Percentiles rank a stretch among this genome's conserved stretches.
Conservation (phyloP, 2,329 filamentous ascomycete species). For the Stagonosporopsis rhizophila region DNA sequence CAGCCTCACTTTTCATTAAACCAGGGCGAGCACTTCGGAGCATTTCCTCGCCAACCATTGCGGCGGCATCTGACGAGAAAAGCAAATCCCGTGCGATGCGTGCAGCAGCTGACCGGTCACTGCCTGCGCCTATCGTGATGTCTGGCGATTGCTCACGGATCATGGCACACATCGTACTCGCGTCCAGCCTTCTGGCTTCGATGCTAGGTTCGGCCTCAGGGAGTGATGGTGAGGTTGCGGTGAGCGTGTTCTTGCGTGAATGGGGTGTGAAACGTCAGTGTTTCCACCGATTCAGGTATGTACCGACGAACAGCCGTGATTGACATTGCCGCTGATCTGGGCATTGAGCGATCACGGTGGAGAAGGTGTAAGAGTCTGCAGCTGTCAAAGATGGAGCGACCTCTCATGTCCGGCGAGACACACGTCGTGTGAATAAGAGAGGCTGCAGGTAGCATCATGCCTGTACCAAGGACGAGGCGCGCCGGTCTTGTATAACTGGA, state of each 20-base stretch:
- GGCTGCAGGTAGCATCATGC: conserved; percentile 27
- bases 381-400: conserved; percentile 27
- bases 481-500: conserved; percentile 11
- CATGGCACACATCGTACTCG: conserved; percentile 10
- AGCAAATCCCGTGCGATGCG: conserved; percentile 16
- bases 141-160: conserved; percentile 8
- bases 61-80: conserved; percentile 13
- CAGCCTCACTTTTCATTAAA: conserved; percentile 41
- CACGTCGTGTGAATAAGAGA: conserved; percentile 11
- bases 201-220: neutral
- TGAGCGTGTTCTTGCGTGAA: conserved; percentile 4
- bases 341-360: conserved; percentile 4
- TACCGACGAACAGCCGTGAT: conserved; percentile 17
- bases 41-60: conserved; percentile 20
- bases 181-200: conserved; percentile 3
- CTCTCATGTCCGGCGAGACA: conserved; percentile 28
- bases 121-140: conserved; percentile 13
- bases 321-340: conserved; percentile 15
- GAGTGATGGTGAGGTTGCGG: conserved; percentile 1
- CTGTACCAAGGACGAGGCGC: conserved; percentile 11
- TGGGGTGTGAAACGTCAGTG: conserved; percentile 13
- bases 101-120: conserved; percentile 22
- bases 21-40: conserved; percentile 37
- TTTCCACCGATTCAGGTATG: neutral
- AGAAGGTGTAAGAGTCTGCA: conserved; percentile 18